phyloP scores from a whole-genome alignment of 257 asterid species.

The Penstemon davidsonii region DNA sequence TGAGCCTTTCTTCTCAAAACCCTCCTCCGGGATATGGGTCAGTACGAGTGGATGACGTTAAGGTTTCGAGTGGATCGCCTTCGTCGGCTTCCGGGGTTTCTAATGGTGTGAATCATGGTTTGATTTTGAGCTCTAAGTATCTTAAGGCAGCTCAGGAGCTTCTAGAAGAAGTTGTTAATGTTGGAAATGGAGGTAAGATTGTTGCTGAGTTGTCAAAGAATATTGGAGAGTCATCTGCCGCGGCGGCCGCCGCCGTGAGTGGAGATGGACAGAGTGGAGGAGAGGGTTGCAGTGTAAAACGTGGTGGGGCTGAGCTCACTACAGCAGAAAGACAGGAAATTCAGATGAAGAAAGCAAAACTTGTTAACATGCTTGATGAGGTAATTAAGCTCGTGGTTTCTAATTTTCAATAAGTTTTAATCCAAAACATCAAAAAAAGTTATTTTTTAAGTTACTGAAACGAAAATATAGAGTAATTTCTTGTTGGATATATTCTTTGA shows the following conservation, averaged over 20 bases:
- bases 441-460: neutral
- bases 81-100: slow-evolving; percentile 77
- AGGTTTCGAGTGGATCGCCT: slow-evolving; percentile 61
- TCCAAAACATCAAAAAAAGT: no score
- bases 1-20: slow-evolving; percentile 78
- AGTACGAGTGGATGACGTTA: slow-evolving; percentile 43
- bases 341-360: slow-evolving; percentile 96
- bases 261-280: slow-evolving; percentile 25
- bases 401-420: no score
- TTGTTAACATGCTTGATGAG: slow-evolving; percentile 98
- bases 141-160: slow-evolving; percentile 89
- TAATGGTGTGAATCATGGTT: slow-evolving; percentile 59
- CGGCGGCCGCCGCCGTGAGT: slow-evolving; percentile 18
- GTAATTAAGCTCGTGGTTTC: slow-evolving; percentile 32
- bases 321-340: slow-evolving; percentile 90
- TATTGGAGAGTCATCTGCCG: slow-evolving; percentile 42
- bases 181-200: slow-evolving; percentile 50
- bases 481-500: neutral
- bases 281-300: slow-evolving; percentile 42
- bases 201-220: slow-evolving; percentile 3
- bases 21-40: slow-evolving; percentile 43
- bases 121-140: slow-evolving; percentile 66
- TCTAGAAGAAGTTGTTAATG: slow-evolving; percentile 93
- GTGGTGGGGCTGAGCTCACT: slow-evolving; percentile 55
- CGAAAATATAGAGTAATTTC: neutral